These are phyloP conservation scores for Blastomyces parvus DNA, from an alignment of 2,329 filamentous ascomycete species.

Conservation along the genomic window DNA sequence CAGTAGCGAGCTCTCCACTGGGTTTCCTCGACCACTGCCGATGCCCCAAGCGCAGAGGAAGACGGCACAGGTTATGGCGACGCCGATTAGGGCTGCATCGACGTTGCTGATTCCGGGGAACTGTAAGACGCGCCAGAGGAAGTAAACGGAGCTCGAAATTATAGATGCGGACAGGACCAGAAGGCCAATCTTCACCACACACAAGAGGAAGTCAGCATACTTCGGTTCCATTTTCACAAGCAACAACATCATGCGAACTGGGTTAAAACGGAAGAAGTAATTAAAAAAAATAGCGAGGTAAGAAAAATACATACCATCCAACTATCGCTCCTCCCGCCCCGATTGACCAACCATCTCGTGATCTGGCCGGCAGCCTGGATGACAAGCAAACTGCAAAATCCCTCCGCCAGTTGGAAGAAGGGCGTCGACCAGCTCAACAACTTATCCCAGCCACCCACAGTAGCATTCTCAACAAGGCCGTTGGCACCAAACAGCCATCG, in stretches of 20 bases:
- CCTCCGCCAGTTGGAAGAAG: slow-evolving; percentile 87
- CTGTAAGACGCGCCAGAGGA: slow-evolving; percentile 86
- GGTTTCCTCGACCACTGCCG: slow-evolving; percentile 84
- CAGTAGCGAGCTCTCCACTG: slow-evolving; percentile 85
- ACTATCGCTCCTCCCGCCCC: slow-evolving; percentile 75
- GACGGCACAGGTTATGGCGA: slow-evolving; percentile 82
- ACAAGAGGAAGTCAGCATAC: slow-evolving; percentile 17
- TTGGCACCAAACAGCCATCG: slow-evolving; percentile 86
- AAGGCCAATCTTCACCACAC: slow-evolving; percentile 60
- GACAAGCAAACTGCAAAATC: slow-evolving; percentile 90
- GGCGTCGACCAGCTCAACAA: slow-evolving; percentile 82
- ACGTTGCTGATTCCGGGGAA: slow-evolving; percentile 90
- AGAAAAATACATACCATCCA: slow-evolving; percentile 66
- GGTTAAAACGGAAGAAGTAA: not conserved
- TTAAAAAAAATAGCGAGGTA: not conserved
- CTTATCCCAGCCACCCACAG: slow-evolving; percentile 82
- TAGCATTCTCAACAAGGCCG: slow-evolving; percentile 68
- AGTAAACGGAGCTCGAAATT: slow-evolving; percentile 89
- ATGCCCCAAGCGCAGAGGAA: slow-evolving; percentile 93
- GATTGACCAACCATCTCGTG: slow-evolving; percentile 87
- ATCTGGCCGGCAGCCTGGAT: slow-evolving; percentile 94
- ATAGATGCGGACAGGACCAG: slow-evolving; percentile 81
- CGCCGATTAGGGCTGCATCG: slow-evolving; percentile 85
- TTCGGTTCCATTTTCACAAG: not conserved
- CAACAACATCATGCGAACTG: not conserved